Evolutionary conservation across 225 moss, liverwort and hornwort species (phyloP).

Genomic region (Ulota crispa): DNA sequence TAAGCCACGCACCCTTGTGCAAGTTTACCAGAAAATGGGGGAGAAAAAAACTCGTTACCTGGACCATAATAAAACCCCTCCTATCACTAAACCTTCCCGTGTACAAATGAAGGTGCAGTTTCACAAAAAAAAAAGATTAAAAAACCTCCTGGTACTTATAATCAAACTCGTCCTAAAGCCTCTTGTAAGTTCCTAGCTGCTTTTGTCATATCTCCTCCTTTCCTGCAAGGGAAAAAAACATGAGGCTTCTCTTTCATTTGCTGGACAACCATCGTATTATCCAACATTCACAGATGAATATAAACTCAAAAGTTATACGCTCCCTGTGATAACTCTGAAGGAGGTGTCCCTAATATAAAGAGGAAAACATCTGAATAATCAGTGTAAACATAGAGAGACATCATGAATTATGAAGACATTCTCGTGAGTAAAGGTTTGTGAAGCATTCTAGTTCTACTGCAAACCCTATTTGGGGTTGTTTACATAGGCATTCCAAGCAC

Average conservation of each 20-base stretch:
- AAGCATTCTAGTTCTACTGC: not conserved
- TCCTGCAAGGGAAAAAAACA: constrained; percentile 45
- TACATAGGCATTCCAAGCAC: not conserved
- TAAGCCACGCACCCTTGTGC: constrained; percentile 17
- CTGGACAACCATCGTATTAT: not conserved
- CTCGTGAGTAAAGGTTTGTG: not conserved
- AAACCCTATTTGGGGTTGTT: not conserved
- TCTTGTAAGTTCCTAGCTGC: constrained; percentile 72
- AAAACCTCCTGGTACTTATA: constrained; percentile 15
- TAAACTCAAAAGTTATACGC: not conserved
- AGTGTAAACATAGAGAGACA: not conserved
- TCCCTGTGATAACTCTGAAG: not conserved
- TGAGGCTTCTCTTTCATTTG: not conserved
- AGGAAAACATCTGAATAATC: not conserved
- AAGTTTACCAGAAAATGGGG: constrained; percentile 19
- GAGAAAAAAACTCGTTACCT: constrained; percentile 20
- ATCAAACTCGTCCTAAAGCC: constrained; percentile 74
- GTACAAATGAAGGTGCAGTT: constrained; percentile 13
- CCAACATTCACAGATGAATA: not conserved
- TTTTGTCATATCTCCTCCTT: constrained; percentile 78
- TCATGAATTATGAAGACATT: not conserved
- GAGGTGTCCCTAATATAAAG: not conserved
- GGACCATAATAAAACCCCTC: constrained; percentile 14
- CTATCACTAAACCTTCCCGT: constrained; percentile 22
- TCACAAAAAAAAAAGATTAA: not conserved